Percentiles rank a stretch among this genome's conserved stretches.
Evolutionary conservation across 306 rosid species (phyloP).

Genomic region (Dryas drummondii): DNA sequence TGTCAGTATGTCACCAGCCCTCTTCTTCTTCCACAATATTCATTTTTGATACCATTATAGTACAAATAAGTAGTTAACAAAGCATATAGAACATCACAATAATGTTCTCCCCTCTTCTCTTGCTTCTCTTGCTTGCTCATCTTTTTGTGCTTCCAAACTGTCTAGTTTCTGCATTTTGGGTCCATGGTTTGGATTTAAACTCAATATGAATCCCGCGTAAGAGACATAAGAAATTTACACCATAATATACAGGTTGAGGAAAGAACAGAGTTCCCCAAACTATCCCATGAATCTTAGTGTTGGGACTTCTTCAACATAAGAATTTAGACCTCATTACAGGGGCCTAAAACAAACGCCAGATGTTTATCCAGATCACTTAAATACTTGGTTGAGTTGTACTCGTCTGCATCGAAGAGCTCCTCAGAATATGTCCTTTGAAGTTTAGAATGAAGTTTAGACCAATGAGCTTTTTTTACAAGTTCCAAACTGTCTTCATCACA

Average conservation of each 20-base stretch:
- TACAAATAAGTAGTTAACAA: background rate
- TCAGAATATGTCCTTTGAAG: constrained; percentile 70
- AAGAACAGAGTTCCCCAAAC: no score
- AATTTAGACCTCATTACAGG: constrained; percentile 20
- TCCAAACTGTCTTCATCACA: constrained; percentile 50
- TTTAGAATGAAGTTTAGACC: constrained; percentile 47
- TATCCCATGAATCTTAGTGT: no score
- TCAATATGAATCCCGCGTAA: background rate
- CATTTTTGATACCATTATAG: background rate
- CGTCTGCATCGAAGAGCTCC: constrained; percentile 83
- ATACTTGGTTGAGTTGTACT: constrained; percentile 73
- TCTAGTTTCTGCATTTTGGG: background rate
- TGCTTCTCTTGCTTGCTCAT: background rate
- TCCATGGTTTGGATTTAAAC: background rate
- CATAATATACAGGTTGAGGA: no score
- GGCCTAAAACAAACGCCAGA: constrained; percentile 52
- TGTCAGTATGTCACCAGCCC: background rate
- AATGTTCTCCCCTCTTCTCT: background rate
- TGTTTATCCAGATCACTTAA: constrained; percentile 52
- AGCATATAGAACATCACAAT: background rate
- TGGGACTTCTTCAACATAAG: background rate
- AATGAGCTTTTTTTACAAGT: constrained; percentile 38
- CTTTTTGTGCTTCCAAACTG: background rate
- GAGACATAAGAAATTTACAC: background rate
- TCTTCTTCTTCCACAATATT: background rate